Evolutionary conservation across 768 basidiomycete genomes (phyloP), one percentile per base, ranked within the genome.

Genomic region (Tremella mesenterica): DNA sequence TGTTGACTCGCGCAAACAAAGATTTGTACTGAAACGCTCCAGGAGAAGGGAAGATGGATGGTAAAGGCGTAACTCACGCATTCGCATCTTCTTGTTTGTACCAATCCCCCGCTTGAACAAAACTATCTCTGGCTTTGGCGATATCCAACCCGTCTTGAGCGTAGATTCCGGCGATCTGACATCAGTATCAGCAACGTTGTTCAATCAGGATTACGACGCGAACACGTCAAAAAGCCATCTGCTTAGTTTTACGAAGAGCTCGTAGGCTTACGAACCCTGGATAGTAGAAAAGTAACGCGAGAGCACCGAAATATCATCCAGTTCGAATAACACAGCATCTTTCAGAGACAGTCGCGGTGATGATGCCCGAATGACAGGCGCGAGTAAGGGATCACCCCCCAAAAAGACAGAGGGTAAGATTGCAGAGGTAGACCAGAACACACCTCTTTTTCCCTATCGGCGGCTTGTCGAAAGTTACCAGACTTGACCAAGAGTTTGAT

Each of bases 41-140:
- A n/a, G n/a, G n/a, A n/a, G n/a, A n/a, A n/a, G n/a, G n/a, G n/a
- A n/a, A n/a, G n/a, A n/a, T n/a, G n/a, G 9, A 21, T 29, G n/a
- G n/a, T 16, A 26, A 21, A 5, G 36, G 29, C 26, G 16, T 10
- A 12, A 70, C 88, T 72, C 77, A 95, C 93, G 93, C 91, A 58
- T 82, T 80, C 12, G 95, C 91, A 76, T 97, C 95, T 74, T 99
- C 95, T 65, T 90, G 85, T n/a, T 83, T 79, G 76, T 99, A 97
- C 89, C 93, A 93, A 36, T 99, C 91, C 23, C 84, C 93, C 12
- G 95, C 95, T 45, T 85, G 79, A 69, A 85, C 85, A 63, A 83
- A 90, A 74, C 88, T 89, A 54, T 96, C 90, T 67, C 88, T 88
- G 50, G 91, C 91, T 63, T 83, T 85, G 13, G 81, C 80, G 28